Conservation (phyloP, 371 early-diverging fungal genomes). For the Mortierella sp. region DNA sequence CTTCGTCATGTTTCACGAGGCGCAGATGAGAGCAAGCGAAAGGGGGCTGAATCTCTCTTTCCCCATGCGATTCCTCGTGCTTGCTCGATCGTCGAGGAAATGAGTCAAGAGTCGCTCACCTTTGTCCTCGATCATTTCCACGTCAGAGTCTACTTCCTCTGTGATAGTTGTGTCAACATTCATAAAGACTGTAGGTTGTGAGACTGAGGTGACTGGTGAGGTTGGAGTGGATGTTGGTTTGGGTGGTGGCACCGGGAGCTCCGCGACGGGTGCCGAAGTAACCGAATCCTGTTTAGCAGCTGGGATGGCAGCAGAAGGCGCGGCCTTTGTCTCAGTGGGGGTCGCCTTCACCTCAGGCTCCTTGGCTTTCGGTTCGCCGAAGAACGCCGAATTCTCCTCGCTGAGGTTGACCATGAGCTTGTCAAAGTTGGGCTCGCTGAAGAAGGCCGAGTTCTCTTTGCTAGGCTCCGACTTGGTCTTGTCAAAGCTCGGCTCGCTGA, state of each 20-base stretch:
- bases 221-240: slow-evolving; percentile 2
- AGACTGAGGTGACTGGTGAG: slow-evolving; percentile 10
- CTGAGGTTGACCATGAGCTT: too few relatives aligned
- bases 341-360: too few relatives aligned
- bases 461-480: neutral
- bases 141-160: neutral
- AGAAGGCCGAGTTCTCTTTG: slow-evolving; percentile 30
- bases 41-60: neutral
- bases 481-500: slow-evolving; percentile 20
- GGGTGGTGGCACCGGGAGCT: neutral
- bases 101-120: slow-evolving; percentile 1
- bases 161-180: slow-evolving; percentile 2
- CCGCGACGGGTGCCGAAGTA: neutral
- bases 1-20: too few relatives aligned
- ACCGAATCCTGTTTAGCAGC: neutral
- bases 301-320: too few relatives aligned
- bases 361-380: too few relatives aligned
- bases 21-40: neutral
- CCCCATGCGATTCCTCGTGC: neutral
- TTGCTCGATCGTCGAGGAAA: neutral
- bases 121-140: slow-evolving; percentile 6
- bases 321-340: neutral
- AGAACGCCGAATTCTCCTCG: too few relatives aligned
- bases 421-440: slow-evolving; percentile 20
- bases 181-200: slow-evolving; percentile 4